Conservation (phyloP, 2,329 filamentous ascomycete species). For the Alternaria sp. region DNA sequence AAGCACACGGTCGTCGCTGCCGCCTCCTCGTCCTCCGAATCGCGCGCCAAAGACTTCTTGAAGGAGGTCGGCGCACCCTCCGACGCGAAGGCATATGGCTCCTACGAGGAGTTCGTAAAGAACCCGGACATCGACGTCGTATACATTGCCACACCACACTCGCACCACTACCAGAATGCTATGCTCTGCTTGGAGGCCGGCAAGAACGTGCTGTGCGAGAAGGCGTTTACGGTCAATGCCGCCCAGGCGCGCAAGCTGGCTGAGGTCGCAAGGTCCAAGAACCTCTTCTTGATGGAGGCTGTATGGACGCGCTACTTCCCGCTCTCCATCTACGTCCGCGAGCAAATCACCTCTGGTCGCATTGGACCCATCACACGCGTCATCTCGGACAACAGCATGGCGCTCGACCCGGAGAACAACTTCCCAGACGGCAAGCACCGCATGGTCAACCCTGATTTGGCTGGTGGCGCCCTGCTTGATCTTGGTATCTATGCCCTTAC, state of each 20-base stretch:
- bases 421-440: constrained; percentile 63
- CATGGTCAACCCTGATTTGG: constrained; percentile 83
- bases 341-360: constrained; percentile 64
- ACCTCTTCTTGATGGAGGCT: constrained; percentile 59
- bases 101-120: constrained; percentile 79
- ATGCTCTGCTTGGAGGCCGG: constrained; percentile 83
- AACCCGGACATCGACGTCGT: constrained; percentile 83
- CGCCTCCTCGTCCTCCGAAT: constrained; percentile 75
- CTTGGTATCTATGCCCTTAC: constrained; percentile 88
- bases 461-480: constrained; percentile 82
- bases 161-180: constrained; percentile 89
- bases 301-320: constrained; percentile 93
- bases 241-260: constrained; percentile 75
- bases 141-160: constrained; percentile 90
- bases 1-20: constrained; percentile 79
- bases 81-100: constrained; percentile 75
- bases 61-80: constrained; percentile 71
- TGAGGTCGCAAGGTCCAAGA: constrained; percentile 74
- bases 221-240: constrained; percentile 85
- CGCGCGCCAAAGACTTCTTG: constrained; percentile 75
- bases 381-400: constrained; percentile 65
- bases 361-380: constrained; percentile 64
- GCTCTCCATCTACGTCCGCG: constrained; percentile 74
- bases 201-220: constrained; percentile 90
- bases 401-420: constrained; percentile 64